Base-by-base conservation (phyloP, 768 basidiomycete genomes). In the Leccinum uliginosum region DNA sequence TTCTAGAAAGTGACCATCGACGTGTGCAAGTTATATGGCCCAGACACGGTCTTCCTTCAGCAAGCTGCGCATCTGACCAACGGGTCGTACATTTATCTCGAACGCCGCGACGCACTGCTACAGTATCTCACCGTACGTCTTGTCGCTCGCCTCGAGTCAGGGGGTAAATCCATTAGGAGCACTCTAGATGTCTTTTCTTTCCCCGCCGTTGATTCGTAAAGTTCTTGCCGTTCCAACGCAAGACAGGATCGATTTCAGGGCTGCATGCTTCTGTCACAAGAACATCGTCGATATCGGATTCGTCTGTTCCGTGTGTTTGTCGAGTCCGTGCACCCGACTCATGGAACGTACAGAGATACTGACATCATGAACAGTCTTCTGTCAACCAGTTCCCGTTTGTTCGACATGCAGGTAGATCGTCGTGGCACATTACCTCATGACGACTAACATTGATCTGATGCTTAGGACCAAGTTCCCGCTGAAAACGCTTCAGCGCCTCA, bases 241-340 rank as follows among this genome's bases (percentile, higher is more conserved):
- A 73, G 95, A 98, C 70, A 89, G 85, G 66, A 88, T 98, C 57
- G 97, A 98, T 71, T 96, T 98, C 68, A 84, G 97, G 29, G 97
- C 97, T 0, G 96, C 95, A 8, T 98, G 96, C 69, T 98, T 99
- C 77, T 99, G 97, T 75, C 97, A 98, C 74, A 97, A 98, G 71
- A 87, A 88, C 53, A 96, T 97, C 49, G 84, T 98, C 40, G 96
- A 98, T 68, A 83, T 98, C 53, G 97, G 94, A 54, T 99, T 94
- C 63, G 94, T 99, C 21, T 99, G 97, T 70, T 96, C 93, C n/a
- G 94, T 99, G 30, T 99, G 97, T 70, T 74, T 99, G 29, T 96
- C 93, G 26, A 98, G 95, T 97, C 63, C 56, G 91, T 80, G 23
- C 38, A 40, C 8, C 15, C 14, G 11, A 15, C 6, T 6, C 35